Evolutionary conservation across 2,329 filamentous ascomycete genomes (phyloP), one percentile per base, ranked within the genome.

Genomic region (Aureobasidium melanogenum): DNA sequence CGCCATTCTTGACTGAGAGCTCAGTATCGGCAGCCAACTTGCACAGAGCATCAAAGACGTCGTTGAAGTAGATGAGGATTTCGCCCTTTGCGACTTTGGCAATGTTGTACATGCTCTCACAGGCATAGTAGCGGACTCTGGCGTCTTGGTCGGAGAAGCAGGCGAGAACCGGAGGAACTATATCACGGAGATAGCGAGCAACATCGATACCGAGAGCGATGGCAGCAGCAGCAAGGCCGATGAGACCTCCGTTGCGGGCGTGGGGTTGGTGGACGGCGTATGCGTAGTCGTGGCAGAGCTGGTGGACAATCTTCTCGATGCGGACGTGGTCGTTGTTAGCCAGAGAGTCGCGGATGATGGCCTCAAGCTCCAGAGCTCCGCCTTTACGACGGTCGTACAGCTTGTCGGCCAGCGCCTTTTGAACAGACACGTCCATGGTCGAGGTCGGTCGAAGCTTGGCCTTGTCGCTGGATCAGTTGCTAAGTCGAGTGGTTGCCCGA

Each of bases 61-160:
- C 89, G 76, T 99, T 99, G 76, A 99, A 99, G 79, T 96, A 99
- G 43, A 95, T 84, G 66, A 99, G 76, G 22, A 99, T 94, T 75
- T 99, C 94, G 39, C 95, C 94, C 76, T 99, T 99, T 63, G 93
- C 94, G 51, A 99, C 94, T 77, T 99, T 99, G 71, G 94, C 92
- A 71, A 99, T 99, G 75, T 99, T 99, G 78, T 99, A 99, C 94
- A 99, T 99, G 74, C 92, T 95, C 79, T 99, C 94, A 76, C 94
- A 99, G 26, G 94, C 94, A 76, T 99, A 99, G 75, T 99, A 99
- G 66, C 94, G 85, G 34, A 97, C 94, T 62, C 94, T 85, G 30
- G 94, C 92, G 87, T 99, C 94, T 78, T 97, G 94, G 68, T 99
- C 95, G 62, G 89, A 90, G 75, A 99, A 99, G 79, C 95, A 99